Base-by-base conservation (phyloP, 2,329 filamentous ascomycete species). In the Fusarium pininemorale region DNA sequence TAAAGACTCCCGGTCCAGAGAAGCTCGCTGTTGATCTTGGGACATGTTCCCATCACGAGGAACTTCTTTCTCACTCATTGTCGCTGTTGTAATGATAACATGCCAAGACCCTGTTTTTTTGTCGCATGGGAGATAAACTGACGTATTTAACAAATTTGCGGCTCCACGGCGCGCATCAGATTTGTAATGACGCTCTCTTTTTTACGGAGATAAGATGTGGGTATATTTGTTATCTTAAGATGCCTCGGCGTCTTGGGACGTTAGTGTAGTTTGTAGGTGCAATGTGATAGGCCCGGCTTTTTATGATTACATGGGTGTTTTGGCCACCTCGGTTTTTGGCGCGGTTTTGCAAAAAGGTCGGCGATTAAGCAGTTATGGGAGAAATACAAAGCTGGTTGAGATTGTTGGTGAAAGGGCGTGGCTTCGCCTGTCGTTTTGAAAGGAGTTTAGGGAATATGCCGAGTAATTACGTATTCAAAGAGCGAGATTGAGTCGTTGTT, bases 121-220 rank as follows among this genome's bases (percentile, higher is more conserved):
- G 35, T 16, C 12, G 13, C 24, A 44, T 13, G 39, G 39, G 63
- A 38, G 12, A 35, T 35, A 35, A 15, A n/a, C 47, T 38, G 51
- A 66, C 45, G 58, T 70, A 48, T 65, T 69, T 70, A 45, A 45
- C 13, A 12, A 30, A 42, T 24, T 62, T 38, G 15, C 32, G 67
- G 45, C n/a, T 70, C 66, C 66, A 65, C 58, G 66, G 55, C 41
- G n/a, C 24, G 30, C 24, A 51, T 22, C 24, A 30, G 67, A 70
- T 70, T 70, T 70, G 63, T 68, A 68, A 68, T 68, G 63, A 68
- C 63, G 50, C 39, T 54, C 45, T 55, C 59, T 51, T 24, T 55
- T 63, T 30, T 20, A 41, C 65, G 65, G 66, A 57, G 67, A 70
- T 70, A 66, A 70, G 45, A 18, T 30, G 67, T 70, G 66, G 67